A percentile compares a stretch with the other conserved stretches of the same genome.
phyloP scores from a whole-genome alignment of 805 yeast species.

The Yarrowia porcina region DNA sequence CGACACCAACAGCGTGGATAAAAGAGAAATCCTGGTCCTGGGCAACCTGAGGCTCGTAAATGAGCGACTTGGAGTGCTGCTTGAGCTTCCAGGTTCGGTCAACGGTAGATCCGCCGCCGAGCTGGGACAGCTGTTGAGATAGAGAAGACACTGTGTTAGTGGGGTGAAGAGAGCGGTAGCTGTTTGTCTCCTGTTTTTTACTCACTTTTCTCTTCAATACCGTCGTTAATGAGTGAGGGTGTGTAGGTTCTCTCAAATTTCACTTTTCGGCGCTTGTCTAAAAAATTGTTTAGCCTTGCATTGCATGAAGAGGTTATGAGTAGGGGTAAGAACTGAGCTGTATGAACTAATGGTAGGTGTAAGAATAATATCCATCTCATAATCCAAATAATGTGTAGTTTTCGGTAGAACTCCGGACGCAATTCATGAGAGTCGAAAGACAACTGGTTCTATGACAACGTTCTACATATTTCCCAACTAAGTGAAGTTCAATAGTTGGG shows the following conservation, averaged over 20 bases:
- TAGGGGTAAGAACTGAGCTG: background rate
- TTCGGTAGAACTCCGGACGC: no score
- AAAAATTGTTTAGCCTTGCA: constrained; percentile 18
- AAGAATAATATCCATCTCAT: no score
- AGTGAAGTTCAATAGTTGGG: no score
- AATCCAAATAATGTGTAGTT: no score
- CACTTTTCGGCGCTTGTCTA: background rate
- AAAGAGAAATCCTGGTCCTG: constrained; percentile 92
- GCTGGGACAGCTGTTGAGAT: constrained; percentile 19
- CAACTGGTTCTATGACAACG: no score
- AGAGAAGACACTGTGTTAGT: constrained; percentile 19
- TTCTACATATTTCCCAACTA: no score
- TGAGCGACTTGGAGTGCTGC: constrained; percentile 81
- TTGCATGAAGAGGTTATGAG: constrained; percentile 18
- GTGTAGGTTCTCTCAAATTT: background rate
- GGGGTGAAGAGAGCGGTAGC: no score
- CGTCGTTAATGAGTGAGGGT: background rate
- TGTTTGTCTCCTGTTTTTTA: no score
- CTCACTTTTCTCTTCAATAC: constrained; percentile 16
- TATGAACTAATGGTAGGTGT: no score
- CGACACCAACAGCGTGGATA: constrained; percentile 65
- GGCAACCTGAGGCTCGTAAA: constrained; percentile 82
- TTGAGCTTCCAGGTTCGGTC: constrained; percentile 86
- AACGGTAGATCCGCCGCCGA: constrained; percentile 34
- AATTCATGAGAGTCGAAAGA: no score